Evolutionary conservation across 805 yeast genomes (phyloP).

Genomic region (Candida bentonensis): DNA sequence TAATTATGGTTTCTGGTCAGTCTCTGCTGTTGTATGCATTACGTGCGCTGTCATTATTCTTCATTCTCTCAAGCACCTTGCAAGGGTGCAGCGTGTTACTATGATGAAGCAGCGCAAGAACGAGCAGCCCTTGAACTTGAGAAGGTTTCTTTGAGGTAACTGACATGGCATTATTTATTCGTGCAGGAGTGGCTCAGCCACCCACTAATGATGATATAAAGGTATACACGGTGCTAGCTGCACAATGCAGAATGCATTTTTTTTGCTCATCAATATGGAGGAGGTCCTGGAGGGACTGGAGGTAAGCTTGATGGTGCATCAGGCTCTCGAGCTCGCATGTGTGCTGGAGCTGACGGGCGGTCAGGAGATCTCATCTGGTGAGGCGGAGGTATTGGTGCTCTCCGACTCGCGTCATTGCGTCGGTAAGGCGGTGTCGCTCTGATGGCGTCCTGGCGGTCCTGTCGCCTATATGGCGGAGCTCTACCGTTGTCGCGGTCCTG

Average conservation of each 20-base stretch:
- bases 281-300: not conserved
- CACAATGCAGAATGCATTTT: too few species aligned
- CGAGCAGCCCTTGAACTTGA: not conserved
- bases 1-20: constrained; percentile 49
- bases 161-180: constrained; percentile 1
- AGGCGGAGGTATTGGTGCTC: too few species aligned
- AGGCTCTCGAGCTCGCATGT: too few species aligned
- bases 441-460: too few species aligned
- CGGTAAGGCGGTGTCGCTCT: too few species aligned
- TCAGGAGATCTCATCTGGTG: too few species aligned
- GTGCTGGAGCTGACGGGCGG: too few species aligned
- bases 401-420: too few species aligned
- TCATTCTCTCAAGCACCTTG: constrained; percentile 42
- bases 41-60: constrained; percentile 33
- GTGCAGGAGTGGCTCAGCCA: too few species aligned
- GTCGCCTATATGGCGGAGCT: too few species aligned
- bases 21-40: constrained; percentile 31
- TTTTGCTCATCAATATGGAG: not conserved
- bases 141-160: not conserved
- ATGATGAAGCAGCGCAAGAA: constrained; percentile 31
- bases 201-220: not conserved
- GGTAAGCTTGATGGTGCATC: not conserved
- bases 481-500: too few species aligned
- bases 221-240: too few species aligned
- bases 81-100: constrained; percentile 59